Percentiles rank a stretch among this genome's conserved stretches.
Evolutionary conservation across 139 green algal genomes (phyloP).

Genomic region (Chlorella vulgaris): DNA sequence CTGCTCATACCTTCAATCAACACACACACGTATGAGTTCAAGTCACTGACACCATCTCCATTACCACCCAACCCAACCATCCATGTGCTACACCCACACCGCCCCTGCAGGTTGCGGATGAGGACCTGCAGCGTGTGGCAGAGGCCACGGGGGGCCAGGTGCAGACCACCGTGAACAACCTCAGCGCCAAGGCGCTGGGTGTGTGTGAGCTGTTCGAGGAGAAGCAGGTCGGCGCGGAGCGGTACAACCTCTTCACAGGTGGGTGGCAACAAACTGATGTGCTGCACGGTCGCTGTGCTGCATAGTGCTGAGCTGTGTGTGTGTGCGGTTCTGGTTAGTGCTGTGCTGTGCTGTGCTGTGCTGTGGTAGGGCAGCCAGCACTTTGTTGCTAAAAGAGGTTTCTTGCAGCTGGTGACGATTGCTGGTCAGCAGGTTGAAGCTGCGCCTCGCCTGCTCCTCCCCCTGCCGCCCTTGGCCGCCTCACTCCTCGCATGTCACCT

Average conservation of each 20-base stretch:
- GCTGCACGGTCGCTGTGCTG: not conserved
- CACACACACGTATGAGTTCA: too few relatives aligned
- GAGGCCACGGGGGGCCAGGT: constrained; percentile 83
- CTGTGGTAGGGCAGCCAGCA: too few relatives aligned
- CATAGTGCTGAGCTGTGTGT: not conserved
- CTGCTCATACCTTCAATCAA: too few relatives aligned
- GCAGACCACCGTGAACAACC: constrained; percentile 95
- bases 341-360: too few relatives aligned
- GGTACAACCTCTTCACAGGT: constrained; percentile 98
- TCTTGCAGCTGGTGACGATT: too few relatives aligned
- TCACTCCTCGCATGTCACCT: not conserved
- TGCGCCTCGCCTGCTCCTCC: not conserved
- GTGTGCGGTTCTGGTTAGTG: too few relatives aligned
- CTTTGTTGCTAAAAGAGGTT: too few relatives aligned
- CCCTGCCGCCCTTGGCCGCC: not conserved
- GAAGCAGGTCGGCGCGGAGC: constrained; percentile 94
- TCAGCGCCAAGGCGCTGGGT: constrained; percentile 83
- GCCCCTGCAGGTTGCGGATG: constrained; percentile 65
- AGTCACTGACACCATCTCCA: not conserved
- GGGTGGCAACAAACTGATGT: not conserved
- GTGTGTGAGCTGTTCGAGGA: constrained; percentile 94
- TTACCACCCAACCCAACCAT: not conserved
- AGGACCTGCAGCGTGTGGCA: constrained; percentile 90
- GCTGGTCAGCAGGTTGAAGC: too few relatives aligned
- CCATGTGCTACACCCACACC: not conserved